Base-by-base conservation (phyloP, 441 rosid species). In the Adansonia gregorii region DNA sequence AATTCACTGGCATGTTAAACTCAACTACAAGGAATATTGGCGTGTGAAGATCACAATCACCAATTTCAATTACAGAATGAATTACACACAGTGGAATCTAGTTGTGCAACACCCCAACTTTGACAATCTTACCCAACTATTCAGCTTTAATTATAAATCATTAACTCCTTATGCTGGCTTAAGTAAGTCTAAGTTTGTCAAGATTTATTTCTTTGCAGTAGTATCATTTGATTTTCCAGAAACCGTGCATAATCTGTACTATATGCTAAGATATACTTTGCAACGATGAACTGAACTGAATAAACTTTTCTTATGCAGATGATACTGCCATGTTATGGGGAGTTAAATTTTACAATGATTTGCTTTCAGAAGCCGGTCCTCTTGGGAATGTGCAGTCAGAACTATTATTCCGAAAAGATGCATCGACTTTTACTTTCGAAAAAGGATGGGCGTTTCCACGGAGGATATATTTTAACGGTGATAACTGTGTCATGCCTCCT, bases 401-500 rank as follows among this genome's bases (percentile, higher is more conserved):
- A 86, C 84, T 95, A 65, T 84, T 95, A 82, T 91, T 93, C 88
- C 87, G 84, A 27, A 95, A 95, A 83, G 96, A 95, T 55, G 66
- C 73, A 66, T 83, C 97, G 49, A 90, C 97, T 46, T 95, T 95
- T 74, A 91, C 98, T 15, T 93, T 93, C n/a, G 97, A 93, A n/a
- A 93, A 93, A 85, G 98, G 98, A 66, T 93, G 98, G 98, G 98
- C 96, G 20, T 95, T 93, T 80, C 98, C 98, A 31, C 84, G 97
- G 12, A 80, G 98, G 82, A 88, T 93, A 71, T 93, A 93, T 81
- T 95, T 93, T 67, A 95, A 95, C 46, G 98, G 98, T 6, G 98
- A 94, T 67, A 91, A 93, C 31, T 94, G 98, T 59, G 98, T 95
- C 43, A 93, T 95, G 98, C 98, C 98, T 43, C 91, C 97, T 61